Evolutionary conservation across 2,329 filamentous ascomycete genomes (phyloP).

Genomic region (Cladosporium cucumerinum): DNA sequence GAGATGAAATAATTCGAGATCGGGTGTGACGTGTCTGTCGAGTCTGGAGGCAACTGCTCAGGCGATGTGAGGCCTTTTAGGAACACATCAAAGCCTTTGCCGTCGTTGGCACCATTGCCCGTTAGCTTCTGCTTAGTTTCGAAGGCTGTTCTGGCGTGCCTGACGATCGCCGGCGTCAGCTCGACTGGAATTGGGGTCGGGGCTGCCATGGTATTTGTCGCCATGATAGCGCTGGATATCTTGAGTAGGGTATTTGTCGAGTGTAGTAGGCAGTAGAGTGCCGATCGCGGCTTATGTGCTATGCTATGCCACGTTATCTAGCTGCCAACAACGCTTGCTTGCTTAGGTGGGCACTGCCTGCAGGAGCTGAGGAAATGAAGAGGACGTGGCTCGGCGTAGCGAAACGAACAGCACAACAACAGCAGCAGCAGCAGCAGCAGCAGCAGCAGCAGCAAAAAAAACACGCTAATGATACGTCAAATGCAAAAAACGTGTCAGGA

Average conservation of each 20-base stretch:
- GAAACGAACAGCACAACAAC: background rate
- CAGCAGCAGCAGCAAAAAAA: background rate
- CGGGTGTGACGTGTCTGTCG: constrained; percentile 44
- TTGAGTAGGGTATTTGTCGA: background rate
- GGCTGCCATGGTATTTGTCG: background rate
- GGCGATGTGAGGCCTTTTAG: constrained; percentile 39
- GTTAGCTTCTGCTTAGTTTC: constrained; percentile 17
- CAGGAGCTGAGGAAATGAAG: constrained; percentile 11
- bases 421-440: no score
- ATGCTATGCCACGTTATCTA: background rate
- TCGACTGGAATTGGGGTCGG: constrained; percentile 5
- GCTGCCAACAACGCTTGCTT: background rate
- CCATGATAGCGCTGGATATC: background rate
- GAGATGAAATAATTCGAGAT: constrained; percentile 91
- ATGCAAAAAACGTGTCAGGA: background rate
- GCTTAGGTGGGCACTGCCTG: constrained; percentile 4
- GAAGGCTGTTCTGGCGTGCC: constrained; percentile 27
- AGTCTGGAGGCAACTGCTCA: constrained; percentile 21
- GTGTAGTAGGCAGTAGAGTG: background rate
- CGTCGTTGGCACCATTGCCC: background rate
- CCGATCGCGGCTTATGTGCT: constrained; percentile 1
- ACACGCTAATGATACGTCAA: background rate
- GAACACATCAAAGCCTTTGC: constrained; percentile 40
- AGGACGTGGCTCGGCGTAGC: background rate
- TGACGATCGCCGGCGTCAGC: constrained; percentile 20